Conservation (phyloP, 176 grass and related monocot genomes). For the Areca catechu region DNA sequence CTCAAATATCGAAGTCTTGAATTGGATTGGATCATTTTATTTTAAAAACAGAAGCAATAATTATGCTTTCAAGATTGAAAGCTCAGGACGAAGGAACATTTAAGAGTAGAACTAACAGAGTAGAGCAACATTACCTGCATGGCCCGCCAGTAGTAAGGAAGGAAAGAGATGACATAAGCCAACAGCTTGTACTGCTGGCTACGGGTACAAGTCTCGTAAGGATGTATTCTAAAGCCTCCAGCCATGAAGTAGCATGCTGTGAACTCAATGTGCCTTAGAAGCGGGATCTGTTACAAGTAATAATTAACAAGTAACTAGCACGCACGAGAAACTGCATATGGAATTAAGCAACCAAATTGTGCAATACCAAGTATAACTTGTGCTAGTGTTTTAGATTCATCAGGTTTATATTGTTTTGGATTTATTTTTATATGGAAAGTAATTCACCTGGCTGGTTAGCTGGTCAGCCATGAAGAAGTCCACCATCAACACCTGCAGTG, state of each 20-base stretch:
- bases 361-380: no score
- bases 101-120: no score
- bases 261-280: conserved; percentile 84
- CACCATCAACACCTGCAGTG: conserved; percentile 70
- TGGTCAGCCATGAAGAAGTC: conserved; percentile 99
- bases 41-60: no score
- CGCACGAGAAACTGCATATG: background rate
- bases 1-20: no score
- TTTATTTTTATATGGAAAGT: no score
- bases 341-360: no score
- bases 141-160: conserved; percentile 95
- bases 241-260: conserved; percentile 84
- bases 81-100: no score
- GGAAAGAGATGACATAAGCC: conserved; percentile 82
- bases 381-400: no score
- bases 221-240: conserved; percentile 39
- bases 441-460: conserved; percentile 83
- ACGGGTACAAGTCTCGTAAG: conserved; percentile 47
- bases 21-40: no score
- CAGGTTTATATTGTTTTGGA: no score
- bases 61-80: no score
- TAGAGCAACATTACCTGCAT: conserved; percentile 56
- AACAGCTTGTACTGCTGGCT: conserved; percentile 58
- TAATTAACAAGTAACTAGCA: background rate
- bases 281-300: conserved; percentile 40